A percentile compares a stretch with the other conserved stretches of the same genome.
phyloP scores from a whole-genome alignment of 2,329 filamentous ascomycete species.

The Grosmannia penicillata region DNA sequence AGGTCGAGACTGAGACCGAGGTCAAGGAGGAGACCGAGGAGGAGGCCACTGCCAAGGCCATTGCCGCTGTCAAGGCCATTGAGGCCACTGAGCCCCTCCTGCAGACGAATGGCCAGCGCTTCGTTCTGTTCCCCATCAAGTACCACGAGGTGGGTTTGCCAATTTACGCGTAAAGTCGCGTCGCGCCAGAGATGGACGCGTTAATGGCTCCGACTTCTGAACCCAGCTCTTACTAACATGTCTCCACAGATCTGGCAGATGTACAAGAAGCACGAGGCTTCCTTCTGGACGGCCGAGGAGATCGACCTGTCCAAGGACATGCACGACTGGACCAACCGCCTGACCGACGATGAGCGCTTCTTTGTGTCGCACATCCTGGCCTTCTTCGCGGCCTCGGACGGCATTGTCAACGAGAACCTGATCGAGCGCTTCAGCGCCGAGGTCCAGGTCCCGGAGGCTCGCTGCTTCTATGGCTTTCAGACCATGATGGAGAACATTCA shows the following conservation, averaged over 20 bases:
- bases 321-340: conserved; percentile 96
- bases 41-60: conserved; percentile 22
- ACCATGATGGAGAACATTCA: conserved; percentile 99
- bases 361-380: conserved; percentile 97
- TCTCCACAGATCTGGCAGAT: conserved; percentile 86
- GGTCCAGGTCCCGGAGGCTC: conserved; percentile 92
- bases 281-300: conserved; percentile 99
- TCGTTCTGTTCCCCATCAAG: conserved; percentile 97
- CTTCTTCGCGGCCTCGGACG: conserved; percentile 97
- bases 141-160: conserved; percentile 81
- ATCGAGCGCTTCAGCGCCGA: conserved; percentile 95
- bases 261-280: conserved; percentile 99
- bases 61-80: conserved; percentile 44
- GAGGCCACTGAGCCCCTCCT: conserved; percentile 82
- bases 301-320: conserved; percentile 98
- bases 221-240: conserved; percentile 18
- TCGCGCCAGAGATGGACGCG: conserved; percentile 40
- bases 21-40: conserved; percentile 37
- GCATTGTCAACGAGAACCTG: conserved; percentile 99
- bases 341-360: conserved; percentile 94
- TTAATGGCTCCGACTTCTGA: conserved; percentile 40
- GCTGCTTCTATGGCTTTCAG: conserved; percentile 99
- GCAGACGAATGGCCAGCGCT: conserved; percentile 88
- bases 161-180: conserved; percentile 22
- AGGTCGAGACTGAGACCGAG: conserved; percentile 25